These are phyloP conservation scores for Termitomyces bulborhizus DNA, from an alignment of 768 basidiomycete species.

Conservation along the genomic window DNA sequence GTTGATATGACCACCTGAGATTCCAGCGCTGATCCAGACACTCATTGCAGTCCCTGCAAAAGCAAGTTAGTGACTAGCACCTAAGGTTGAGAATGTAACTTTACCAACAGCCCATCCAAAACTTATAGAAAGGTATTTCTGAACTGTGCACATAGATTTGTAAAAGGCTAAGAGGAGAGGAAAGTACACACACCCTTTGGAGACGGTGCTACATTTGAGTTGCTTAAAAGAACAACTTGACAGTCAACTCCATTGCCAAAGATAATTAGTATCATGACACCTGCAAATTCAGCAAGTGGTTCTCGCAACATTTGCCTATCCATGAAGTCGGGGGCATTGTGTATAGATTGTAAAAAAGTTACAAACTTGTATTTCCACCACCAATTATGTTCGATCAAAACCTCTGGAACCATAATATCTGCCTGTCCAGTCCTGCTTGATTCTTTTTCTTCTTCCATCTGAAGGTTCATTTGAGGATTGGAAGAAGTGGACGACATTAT, in stretches of 20 bases:
- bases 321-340: not conserved
- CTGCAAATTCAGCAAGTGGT: slow-evolving; percentile 47
- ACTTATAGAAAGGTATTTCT: slow-evolving; percentile 36
- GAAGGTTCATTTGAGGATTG: not conserved
- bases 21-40: slow-evolving; percentile 40
- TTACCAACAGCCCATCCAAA: slow-evolving; percentile 40
- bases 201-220: slow-evolving; percentile 29
- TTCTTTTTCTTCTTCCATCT: not conserved
- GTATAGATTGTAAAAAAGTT: not conserved
- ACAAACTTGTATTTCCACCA: slow-evolving; percentile 25
- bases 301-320: slow-evolving; percentile 24
- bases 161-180: not conserved
- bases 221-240: slow-evolving; percentile 40
- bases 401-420: not conserved
- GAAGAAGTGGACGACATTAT: not conserved
- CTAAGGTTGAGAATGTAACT: not conserved
- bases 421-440: not conserved
- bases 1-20: slow-evolving; percentile 44
- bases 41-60: slow-evolving; percentile 35
- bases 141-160: not conserved
- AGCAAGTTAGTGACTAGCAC: not conserved
- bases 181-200: slow-evolving; percentile 38
- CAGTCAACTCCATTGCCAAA: slow-evolving; percentile 45
- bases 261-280: slow-evolving; percentile 46
- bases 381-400: slow-evolving; percentile 7